phyloP scores from a whole-genome alignment of 139 green algal genomes.

The Micractinium conductrix region DNA sequence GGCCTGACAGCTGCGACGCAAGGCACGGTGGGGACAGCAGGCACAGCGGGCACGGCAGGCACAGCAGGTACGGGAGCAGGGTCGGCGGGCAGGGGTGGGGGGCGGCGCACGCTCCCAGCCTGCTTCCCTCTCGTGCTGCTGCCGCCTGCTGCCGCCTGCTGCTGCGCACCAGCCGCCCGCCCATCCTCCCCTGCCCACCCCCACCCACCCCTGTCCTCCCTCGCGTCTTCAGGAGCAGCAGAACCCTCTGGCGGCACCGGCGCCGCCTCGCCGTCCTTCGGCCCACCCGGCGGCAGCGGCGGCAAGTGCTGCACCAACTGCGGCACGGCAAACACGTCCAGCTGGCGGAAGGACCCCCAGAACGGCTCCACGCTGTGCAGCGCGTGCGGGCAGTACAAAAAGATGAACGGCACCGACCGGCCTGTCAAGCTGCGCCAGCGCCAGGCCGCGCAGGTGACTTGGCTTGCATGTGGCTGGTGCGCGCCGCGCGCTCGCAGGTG shows the following conservation, averaged over 20 bases:
- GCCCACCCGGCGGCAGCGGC: neutral
- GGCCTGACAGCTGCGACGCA: no score
- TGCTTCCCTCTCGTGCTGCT: no score
- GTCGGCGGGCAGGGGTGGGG: neutral
- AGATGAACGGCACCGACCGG: constrained; percentile 14
- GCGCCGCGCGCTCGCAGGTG: no score
- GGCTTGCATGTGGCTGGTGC: no score
- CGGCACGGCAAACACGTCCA: constrained; percentile 4
- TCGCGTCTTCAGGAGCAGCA: neutral
- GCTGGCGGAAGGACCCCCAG: constrained; percentile 19
- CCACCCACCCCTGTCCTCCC: neutral
- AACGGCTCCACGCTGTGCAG: neutral
- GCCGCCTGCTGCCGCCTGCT: no score
- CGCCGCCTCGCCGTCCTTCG: no score
- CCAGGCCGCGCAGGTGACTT: no score
- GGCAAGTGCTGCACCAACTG: constrained; percentile 29
- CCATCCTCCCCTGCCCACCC: neutral
- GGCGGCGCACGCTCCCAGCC: no score
- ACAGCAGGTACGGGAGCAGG: no score
- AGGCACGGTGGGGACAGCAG: neutral
- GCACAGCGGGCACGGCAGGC: no score
- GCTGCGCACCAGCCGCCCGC: neutral
- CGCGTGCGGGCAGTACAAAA: constrained; percentile 30
- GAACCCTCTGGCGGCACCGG: no score
- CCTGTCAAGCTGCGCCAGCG: constrained; percentile 6